Conservation (phyloP, 164 flowering plant genomes). For the Buxus sempervirens region DNA sequence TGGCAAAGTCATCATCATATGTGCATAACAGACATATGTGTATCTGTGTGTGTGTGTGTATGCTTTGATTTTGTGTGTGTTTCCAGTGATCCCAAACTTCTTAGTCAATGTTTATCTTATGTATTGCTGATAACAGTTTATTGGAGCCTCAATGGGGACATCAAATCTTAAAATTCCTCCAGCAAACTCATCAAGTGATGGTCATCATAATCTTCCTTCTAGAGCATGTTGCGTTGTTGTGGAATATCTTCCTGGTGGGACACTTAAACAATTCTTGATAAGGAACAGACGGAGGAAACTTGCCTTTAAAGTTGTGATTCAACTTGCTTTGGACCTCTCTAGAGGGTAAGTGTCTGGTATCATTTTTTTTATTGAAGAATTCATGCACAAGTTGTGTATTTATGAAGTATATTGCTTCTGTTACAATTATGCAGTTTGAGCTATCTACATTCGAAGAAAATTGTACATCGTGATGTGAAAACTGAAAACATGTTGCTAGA, state of each 20-base stretch:
- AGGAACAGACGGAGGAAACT: slow-evolving; percentile 59
- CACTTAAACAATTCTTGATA: slow-evolving; percentile 55
- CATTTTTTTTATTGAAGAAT: background rate
- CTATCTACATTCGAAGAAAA: slow-evolving; percentile 58
- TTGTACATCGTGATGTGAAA: slow-evolving; percentile 67
- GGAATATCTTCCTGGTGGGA: slow-evolving; percentile 83
- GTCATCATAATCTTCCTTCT: slow-evolving; percentile 40
- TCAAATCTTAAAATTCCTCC: slow-evolving; percentile 72
- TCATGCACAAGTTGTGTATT: background rate
- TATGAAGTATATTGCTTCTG: background rate
- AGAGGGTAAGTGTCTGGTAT: slow-evolving; percentile 49
- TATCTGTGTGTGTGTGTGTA: too few relatives aligned
- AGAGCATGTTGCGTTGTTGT: slow-evolving; percentile 95
- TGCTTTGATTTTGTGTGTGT: background rate
- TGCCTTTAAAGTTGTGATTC: slow-evolving; percentile 55
- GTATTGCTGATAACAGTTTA: slow-evolving; percentile 44
- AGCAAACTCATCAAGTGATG: slow-evolving; percentile 25
- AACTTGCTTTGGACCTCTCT: slow-evolving; percentile 74
- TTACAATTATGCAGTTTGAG: slow-evolving; percentile 35
- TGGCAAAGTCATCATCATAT: too few relatives aligned
- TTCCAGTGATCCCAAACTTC: background rate
- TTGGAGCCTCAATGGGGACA: slow-evolving; percentile 95
- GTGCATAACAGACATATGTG: too few relatives aligned
- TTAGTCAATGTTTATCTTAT: background rate
- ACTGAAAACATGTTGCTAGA: slow-evolving; percentile 66